These are phyloP conservation scores for Cryptosporidium ubiquitum DNA, from an alignment of 169 alveolate genomes.

Conservation along the genomic window DNA sequence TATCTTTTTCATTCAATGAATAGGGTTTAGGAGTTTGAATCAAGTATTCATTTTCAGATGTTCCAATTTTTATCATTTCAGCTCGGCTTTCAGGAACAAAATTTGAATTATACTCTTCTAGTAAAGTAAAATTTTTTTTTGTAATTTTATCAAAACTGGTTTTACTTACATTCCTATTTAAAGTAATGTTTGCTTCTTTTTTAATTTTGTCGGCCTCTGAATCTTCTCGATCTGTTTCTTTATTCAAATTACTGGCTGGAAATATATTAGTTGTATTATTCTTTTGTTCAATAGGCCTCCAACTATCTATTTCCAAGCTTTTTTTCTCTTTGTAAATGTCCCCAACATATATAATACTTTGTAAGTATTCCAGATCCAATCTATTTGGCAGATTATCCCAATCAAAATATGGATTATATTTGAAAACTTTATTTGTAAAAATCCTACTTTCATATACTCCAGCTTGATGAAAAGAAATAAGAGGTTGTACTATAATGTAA, in stretches of 20 bases:
- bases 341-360: conserved; percentile 27
- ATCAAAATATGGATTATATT: background rate
- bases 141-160: background rate
- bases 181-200: background rate
- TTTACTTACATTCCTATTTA: background rate
- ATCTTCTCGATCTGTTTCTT: background rate
- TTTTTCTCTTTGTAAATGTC: background rate
- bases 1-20: background rate
- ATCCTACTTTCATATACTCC: conserved; percentile 67
- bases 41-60: background rate
- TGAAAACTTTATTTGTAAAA: conserved; percentile 25
- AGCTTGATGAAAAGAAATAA: conserved; percentile 31
- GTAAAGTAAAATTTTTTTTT: background rate
- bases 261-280: conserved; percentile 17
- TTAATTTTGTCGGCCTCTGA: background rate
- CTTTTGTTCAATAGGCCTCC: background rate
- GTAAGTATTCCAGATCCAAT: conserved; percentile 40
- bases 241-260: background rate
- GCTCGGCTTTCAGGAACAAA: background rate
- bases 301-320: background rate
- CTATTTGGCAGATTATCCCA: conserved; percentile 42
- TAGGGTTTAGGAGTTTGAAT: background rate
- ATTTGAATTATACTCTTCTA: background rate
- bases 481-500: conserved; percentile 23
- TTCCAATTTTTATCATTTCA: background rate